Percentiles rank a stretch among this genome's conserved stretches.
Evolutionary conservation across 2,329 filamentous ascomycete species (phyloP).

Genomic region (Helicocarpus griseus): DNA sequence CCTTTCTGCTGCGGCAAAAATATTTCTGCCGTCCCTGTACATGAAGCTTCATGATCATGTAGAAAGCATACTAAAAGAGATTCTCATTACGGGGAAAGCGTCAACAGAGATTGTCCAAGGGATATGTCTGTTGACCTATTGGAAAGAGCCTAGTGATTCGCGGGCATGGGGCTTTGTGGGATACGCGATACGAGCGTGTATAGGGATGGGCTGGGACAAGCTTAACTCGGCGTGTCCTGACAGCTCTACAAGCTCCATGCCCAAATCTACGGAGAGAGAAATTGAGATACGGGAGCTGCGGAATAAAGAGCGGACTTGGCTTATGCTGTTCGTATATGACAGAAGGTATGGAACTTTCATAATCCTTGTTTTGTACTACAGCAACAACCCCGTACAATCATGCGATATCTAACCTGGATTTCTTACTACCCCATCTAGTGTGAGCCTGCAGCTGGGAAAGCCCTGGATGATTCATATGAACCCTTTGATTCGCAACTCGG

Average conservation of each 20-base stretch:
- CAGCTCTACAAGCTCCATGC: not conserved
- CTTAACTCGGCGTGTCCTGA: not conserved
- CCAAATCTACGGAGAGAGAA: conserved; percentile 4
- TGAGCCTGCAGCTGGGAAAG: conserved; percentile 34
- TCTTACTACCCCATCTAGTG: conserved; percentile 18
- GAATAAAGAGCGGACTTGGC: conserved; percentile 31
- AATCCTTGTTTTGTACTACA: not conserved
- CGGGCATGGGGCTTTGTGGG: conserved; percentile 32
- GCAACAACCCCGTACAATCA: not conserved
- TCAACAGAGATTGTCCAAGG: conserved; percentile 33
- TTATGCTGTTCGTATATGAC: conserved; percentile 33
- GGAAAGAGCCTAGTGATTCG: conserved; percentile 35
- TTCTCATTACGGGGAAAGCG: conserved; percentile 26
- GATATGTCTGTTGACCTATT: conserved; percentile 29
- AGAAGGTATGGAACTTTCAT: conserved; percentile 22
- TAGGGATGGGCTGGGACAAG: conserved; percentile 25
- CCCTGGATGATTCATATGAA: conserved; percentile 35
- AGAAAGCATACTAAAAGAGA: conserved; percentile 20
- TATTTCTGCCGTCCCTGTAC: conserved; percentile 27
- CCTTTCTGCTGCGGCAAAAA: conserved; percentile 28
- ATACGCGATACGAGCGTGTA: conserved; percentile 32
- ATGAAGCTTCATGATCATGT: conserved; percentile 19
- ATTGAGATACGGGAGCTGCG: conserved; percentile 19
- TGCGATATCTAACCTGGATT: conserved; percentile 1
- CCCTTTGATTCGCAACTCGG: conserved; percentile 28